phyloP scores from a whole-genome alignment of 352 stramenopile genomes.

The Pythium guiyangense region DNA sequence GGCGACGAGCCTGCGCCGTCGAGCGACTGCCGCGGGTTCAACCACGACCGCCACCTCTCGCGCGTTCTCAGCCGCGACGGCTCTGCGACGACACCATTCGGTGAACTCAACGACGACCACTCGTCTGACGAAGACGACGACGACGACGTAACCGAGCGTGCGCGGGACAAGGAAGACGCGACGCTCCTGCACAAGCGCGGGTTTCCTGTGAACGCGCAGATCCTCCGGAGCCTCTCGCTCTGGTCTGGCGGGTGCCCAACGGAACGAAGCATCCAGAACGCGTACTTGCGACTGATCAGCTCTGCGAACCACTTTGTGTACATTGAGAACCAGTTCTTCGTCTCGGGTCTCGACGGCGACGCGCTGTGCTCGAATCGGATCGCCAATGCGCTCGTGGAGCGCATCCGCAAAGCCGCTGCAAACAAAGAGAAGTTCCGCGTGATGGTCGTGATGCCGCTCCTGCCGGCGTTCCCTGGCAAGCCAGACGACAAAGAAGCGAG shows the following conservation, averaged over 20 bases:
- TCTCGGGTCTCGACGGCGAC: conserved; percentile 85
- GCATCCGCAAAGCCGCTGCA: conserved; percentile 64
- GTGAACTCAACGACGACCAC: conserved; percentile 3
- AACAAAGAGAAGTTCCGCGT: conserved; percentile 84
- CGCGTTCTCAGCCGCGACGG: conserved; percentile 12
- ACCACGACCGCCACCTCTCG: conserved; percentile 34
- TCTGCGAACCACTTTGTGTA: conserved; percentile 88
- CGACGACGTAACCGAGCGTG: conserved; percentile 16
- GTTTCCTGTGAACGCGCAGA: conserved; percentile 52
- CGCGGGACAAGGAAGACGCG: conserved; percentile 18
- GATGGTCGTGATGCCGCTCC: conserved; percentile 79
- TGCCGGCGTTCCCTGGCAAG: conserved; percentile 80
- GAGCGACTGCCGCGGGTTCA: conserved; percentile 26
- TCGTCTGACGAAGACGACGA: conserved; percentile 3
- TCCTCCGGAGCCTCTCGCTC: conserved; percentile 74
- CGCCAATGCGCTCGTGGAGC: conserved; percentile 70
- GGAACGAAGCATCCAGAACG: conserved; percentile 88
- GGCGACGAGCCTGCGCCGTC: neutral
- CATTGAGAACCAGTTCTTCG: conserved; percentile 92
- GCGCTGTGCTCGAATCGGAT: conserved; percentile 76
- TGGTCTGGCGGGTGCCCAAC: conserved; percentile 77
- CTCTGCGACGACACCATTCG: conserved; percentile 17
- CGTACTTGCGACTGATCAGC: conserved; percentile 87
- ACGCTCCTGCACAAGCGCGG: conserved; percentile 20
- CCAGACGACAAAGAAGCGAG: conserved; percentile 75